Conservation (phyloP, 768 basidiomycete genomes). For the Phanerochaete carnosa region DNA sequence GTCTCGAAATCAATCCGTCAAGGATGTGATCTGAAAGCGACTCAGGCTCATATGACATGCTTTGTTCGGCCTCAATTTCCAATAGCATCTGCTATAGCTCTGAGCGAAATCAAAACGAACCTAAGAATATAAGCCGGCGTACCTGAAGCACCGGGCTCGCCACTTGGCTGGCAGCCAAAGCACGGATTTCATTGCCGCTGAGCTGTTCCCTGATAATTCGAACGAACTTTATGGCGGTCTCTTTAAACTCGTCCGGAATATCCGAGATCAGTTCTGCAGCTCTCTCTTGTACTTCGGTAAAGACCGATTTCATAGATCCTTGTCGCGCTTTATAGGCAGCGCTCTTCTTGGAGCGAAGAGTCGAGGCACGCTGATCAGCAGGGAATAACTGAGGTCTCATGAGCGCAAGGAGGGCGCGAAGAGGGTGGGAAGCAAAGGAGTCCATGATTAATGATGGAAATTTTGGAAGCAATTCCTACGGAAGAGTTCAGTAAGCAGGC, state of each 20-base stretch:
- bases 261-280: constrained; percentile 26
- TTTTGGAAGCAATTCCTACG: constrained; percentile 66
- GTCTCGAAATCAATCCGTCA: constrained; percentile 62
- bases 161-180: constrained; percentile 70
- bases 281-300: constrained; percentile 39
- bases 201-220: constrained; percentile 48
- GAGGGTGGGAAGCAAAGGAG: constrained; percentile 87
- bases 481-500: not conserved
- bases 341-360: constrained; percentile 82
- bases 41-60: constrained; percentile 50
- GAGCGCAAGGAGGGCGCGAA: constrained; percentile 75
- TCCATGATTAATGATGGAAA: constrained; percentile 71
- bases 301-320: constrained; percentile 78
- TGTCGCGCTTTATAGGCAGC: constrained; percentile 79
- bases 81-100: constrained; percentile 59
- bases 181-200: constrained; percentile 70
- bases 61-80: constrained; percentile 74
- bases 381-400: constrained; percentile 60
- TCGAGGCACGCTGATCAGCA: constrained; percentile 35
- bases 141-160: constrained; percentile 79
- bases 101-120: constrained; percentile 10
- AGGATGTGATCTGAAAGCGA: constrained; percentile 83
- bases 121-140: not conserved
- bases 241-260: constrained; percentile 39
- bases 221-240: constrained; percentile 44